Evolutionary conservation across 2,329 filamentous ascomycete genomes (phyloP).

Genomic region (Exophiala phaeomuriformis): DNA sequence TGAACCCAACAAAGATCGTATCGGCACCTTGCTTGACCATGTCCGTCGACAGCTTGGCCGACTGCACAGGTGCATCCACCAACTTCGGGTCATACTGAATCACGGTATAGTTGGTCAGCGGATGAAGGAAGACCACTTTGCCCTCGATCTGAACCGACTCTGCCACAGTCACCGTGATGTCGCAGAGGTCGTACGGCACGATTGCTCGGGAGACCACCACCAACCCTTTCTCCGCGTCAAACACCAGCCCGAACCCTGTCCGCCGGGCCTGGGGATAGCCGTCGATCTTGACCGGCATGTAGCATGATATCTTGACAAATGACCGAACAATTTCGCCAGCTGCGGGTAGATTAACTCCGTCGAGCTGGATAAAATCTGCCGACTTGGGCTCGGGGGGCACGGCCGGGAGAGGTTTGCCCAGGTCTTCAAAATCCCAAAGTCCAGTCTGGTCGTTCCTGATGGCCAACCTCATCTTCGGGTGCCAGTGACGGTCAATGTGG

Average conservation of each 20-base stretch:
- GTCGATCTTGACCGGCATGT: constrained; percentile 91
- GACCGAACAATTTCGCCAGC: constrained; percentile 91
- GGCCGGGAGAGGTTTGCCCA: constrained; percentile 73
- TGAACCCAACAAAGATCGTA: constrained; percentile 97
- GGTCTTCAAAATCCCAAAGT: constrained; percentile 86
- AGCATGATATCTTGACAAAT: constrained; percentile 87
- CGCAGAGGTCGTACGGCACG: constrained; percentile 92
- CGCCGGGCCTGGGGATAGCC: constrained; percentile 94
- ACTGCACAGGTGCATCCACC: constrained; percentile 89
- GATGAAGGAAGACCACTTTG: constrained; percentile 92
- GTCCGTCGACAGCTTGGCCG: constrained; percentile 71
- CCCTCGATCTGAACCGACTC: constrained; percentile 92
- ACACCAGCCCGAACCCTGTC: constrained; percentile 93
- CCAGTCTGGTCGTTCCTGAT: constrained; percentile 84
- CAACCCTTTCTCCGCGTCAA: constrained; percentile 91
- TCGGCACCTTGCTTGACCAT: constrained; percentile 87
- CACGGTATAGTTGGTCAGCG: constrained; percentile 92
- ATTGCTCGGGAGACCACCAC: constrained; percentile 91
- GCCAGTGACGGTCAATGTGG: constrained; percentile 92
- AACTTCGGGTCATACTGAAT: constrained; percentile 89
- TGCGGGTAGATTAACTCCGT: constrained; percentile 77
- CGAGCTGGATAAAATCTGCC: constrained; percentile 85
- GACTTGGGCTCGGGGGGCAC: constrained; percentile 63
- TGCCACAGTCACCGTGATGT: constrained; percentile 91
- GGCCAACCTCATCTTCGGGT: constrained; percentile 85